Evolutionary conservation across 2,329 filamentous ascomycete species (phyloP), one percentile per base, ranked within the genome.

Genomic region (Neofusicoccum kwambonambiense): DNA sequence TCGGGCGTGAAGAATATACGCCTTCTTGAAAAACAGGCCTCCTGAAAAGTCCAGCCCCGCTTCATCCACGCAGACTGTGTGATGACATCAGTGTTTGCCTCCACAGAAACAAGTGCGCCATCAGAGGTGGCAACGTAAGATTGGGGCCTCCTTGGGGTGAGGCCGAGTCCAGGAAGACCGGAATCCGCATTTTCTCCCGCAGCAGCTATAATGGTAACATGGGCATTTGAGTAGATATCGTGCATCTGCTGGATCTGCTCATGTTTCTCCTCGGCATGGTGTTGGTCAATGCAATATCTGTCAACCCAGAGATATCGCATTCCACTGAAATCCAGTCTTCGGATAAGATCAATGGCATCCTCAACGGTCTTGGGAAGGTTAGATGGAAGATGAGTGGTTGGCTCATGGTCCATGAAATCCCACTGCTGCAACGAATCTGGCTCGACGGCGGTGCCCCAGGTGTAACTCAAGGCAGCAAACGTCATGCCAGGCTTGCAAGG

Each of bases 331-430:
- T n/a, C 19, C 12, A 70, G 19, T 31, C 39, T 62, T 11, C 51
- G 51, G 17, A 65, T 42, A 2, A 70, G 31, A 11, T 39, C 31
- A 13, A 72, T 67, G 11, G 67, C 66, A 52, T 72, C 70, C 11
- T 58, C 60, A 7, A 70, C 57, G 9, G 66, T 67, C 3, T 17
- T 41, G 27, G 54, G 9, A 45, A 35, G 15, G 1, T 31, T 5
- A 5, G 27, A 31, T 31, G 27, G 27, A 31, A 31, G 27, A 31
- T 31, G 27, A 31, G 27, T 31, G 27, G 1, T 31, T 1, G 27
- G 27, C 6, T 31, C 27, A 31, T 31, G 27, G 27, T 31, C 27
- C 27, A 31, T 31, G 27, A 31, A 31, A 31, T 31, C 27, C 27
- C 27, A 31, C 27, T 31, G 5, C 27, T 31, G 27, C 27, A 31